Evolutionary conservation across 805 yeast species (phyloP), one percentile per base, ranked within the genome.

Genomic region (Starmerella kuoi): DNA sequence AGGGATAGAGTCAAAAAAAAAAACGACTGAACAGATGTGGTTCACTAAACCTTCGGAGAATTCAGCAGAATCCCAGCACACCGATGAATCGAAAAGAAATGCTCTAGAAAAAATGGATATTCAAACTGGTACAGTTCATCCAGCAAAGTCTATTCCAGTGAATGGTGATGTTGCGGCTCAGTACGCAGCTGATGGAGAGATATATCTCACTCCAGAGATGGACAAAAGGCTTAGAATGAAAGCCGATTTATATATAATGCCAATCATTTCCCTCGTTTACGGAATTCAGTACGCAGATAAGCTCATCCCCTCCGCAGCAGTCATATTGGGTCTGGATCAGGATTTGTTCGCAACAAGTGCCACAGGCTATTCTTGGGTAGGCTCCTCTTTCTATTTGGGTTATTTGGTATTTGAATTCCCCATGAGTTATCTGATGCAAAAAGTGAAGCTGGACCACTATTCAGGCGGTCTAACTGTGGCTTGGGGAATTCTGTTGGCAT

Each of bases 311-410:
- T 35, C 40, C 9, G 38, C 37, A 3, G 40, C 33, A 5, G 31
- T 31, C 3, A 22, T 32, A 2, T 18, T 44, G 37, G 24, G 18
- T 3, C 28, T 44, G 18, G 27, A 24, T 2, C 12, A 21, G 18
- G 42, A 37, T 12, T 31, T 44, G 23, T 17, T 25, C 15, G 30
- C 44, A 36, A 8, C 32, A 19, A 31, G 19, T 11, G 36, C 38
- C 3, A 31, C 41, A 2, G 44, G 41, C 20, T 54, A 51, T 31
- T 33, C 45, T 36, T 71, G 79, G 76, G 59, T 68, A 15, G 72
- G 76, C 14, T 66, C 77, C 1, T 66, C 72, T 5, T 75, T 75
- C 50, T 76, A 74, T 53, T 55, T 78, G 31, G 86, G 85, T 4
- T 78, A 76, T 54, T 57, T 79, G 35, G 65, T 61, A 6, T 76